Conservation (phyloP, 2,329 filamentous ascomycete genomes). For the Penicillium sp. region DNA sequence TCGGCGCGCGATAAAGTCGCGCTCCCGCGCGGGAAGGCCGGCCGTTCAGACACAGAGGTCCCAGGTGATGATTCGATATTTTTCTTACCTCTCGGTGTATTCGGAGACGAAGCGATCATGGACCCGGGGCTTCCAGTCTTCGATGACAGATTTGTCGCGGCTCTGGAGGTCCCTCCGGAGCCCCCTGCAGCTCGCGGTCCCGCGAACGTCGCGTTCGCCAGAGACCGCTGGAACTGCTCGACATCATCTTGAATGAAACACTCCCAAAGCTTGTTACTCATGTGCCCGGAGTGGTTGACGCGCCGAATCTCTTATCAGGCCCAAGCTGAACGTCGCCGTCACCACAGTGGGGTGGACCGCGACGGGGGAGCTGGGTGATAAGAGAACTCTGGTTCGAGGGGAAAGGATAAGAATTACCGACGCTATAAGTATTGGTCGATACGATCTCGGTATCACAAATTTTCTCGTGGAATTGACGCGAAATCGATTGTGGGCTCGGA, state of each 20-base stretch:
- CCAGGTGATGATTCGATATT: conserved; percentile 49
- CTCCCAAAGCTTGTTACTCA: conserved; percentile 98
- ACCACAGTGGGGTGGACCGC: conserved; percentile 78
- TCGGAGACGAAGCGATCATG: conserved; percentile 33
- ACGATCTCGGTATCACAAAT: conserved; percentile 13
- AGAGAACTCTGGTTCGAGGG: conserved; percentile 28
- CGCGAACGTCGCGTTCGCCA: conserved; percentile 63
- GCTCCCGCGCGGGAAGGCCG: conserved; percentile 18
- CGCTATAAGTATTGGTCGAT: conserved; percentile 13
- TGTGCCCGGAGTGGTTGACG: conserved; percentile 55
- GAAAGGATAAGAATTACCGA: conserved; percentile 11
- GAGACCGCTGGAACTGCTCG: conserved; percentile 85
- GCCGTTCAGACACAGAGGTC: conserved; percentile 45
- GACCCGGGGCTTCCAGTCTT: conserved; percentile 34
- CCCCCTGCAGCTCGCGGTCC: conserved; percentile 31
- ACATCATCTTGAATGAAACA: conserved; percentile 97
- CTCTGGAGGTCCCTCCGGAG: conserved; percentile 23
- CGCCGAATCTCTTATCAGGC: conserved; percentile 51
- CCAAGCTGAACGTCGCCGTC: conserved; percentile 80
- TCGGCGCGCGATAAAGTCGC: conserved; percentile 60
- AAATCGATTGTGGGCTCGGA: conserved; percentile 23
- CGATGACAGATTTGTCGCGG: conserved; percentile 17
- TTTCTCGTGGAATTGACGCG: conserved; percentile 5
- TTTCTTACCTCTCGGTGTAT: conserved; percentile 51
- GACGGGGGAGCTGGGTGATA: conserved; percentile 62